Evolutionary conservation across 2,329 filamentous ascomycete genomes (phyloP).

Genomic region (Curvularia sp.): DNA sequence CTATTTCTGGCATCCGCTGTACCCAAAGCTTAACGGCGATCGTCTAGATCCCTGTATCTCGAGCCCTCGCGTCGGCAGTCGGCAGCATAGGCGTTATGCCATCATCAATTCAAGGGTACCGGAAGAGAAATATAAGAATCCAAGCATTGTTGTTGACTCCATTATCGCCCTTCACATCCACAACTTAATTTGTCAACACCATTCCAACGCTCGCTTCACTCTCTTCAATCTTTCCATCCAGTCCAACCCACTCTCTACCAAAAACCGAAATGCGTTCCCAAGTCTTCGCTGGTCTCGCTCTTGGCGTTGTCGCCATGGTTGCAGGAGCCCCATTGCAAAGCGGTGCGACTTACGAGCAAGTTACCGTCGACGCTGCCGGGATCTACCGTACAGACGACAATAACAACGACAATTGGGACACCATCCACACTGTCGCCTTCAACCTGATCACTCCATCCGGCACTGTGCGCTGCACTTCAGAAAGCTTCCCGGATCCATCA

Average conservation of each 20-base stretch:
- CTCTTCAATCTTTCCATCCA: background rate
- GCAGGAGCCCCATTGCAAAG: background rate
- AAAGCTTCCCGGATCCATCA: background rate
- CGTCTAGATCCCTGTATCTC: background rate
- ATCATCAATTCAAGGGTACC: background rate
- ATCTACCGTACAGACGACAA: background rate
- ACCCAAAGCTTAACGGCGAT: background rate
- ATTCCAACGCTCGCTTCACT: background rate
- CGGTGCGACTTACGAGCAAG: background rate
- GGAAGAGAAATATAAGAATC: slow-evolving; percentile 1
- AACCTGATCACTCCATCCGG: background rate
- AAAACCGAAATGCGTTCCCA: slow-evolving; percentile 2
- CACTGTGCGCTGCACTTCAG: background rate
- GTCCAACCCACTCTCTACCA: background rate
- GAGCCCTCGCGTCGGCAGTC: background rate
- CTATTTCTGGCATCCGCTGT: background rate
- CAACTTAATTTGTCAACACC: background rate
- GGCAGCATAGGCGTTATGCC: background rate
- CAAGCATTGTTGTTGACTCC: background rate
- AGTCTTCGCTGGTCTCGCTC: background rate
- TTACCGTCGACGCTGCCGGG: background rate
- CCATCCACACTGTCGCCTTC: background rate
- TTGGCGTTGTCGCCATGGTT: background rate
- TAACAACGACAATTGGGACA: background rate
- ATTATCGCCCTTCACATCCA: background rate